Percentiles rank a stretch among this genome's conserved stretches.
Conservation (phyloP, 768 basidiomycete species). For the Astraeus odoratus region DNA sequence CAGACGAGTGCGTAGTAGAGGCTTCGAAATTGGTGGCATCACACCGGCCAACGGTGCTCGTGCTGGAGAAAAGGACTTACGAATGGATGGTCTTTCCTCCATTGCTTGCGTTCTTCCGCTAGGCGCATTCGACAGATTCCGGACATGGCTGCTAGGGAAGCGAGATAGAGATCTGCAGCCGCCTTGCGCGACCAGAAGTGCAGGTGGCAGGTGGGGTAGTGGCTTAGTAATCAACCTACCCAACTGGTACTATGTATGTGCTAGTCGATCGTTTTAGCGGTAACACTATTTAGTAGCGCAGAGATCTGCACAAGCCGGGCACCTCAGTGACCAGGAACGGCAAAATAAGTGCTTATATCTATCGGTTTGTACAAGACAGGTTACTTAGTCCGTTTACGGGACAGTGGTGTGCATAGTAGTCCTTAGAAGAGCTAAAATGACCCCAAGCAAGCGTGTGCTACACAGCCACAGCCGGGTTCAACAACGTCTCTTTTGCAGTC, state of each 20-base stretch:
- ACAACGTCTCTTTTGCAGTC: not conserved
- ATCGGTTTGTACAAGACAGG: too few species aligned
- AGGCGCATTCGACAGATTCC: slow-evolving; percentile 91
- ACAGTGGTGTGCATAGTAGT: not conserved
- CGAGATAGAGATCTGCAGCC: too few species aligned
- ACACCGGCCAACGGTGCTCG: not conserved
- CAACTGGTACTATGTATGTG: not conserved
- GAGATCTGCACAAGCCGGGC: too few species aligned
- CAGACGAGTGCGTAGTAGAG: not conserved
- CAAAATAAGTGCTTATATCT: too few species aligned
- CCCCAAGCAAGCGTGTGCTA: not conserved
- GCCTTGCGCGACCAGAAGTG: too few species aligned
- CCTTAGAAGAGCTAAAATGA: not conserved
- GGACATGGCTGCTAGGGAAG: slow-evolving; percentile 45
- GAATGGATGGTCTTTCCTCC: slow-evolving; percentile 98
- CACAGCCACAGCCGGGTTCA: not conserved
- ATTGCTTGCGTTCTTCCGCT: slow-evolving; percentile 96
- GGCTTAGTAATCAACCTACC: slow-evolving; percentile 5
- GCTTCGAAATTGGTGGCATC: not conserved
- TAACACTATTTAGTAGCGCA: too few species aligned
- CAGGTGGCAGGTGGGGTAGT: not conserved
- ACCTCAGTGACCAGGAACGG: too few species aligned
- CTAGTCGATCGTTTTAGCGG: too few species aligned
- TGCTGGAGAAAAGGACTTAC: slow-evolving; percentile 46
- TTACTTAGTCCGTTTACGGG: too few species aligned